Conservation (phyloP, 129 eudicot species). For the Ambrosia artemisiifolia region DNA sequence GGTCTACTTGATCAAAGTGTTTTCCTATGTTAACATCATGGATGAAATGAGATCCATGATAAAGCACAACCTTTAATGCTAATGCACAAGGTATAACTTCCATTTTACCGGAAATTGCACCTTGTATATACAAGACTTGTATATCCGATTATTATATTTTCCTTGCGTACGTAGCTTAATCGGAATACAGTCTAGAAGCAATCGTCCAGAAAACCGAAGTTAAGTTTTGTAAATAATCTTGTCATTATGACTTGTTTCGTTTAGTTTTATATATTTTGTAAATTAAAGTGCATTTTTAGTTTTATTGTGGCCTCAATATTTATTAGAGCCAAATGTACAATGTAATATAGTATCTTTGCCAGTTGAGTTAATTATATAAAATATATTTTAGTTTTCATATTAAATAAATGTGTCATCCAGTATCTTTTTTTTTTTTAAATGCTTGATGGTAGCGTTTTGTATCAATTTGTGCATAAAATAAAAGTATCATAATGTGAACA, state of each 20-base stretch:
- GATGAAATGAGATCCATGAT: not conserved
- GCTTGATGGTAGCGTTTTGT: not conserved
- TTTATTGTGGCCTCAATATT: not conserved
- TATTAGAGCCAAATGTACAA: slow-evolving; percentile 15
- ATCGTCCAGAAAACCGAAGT: not conserved
- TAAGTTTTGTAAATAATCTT: not conserved
- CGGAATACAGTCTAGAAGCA: not conserved
- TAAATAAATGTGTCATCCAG: not conserved
- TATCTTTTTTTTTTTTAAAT: not conserved
- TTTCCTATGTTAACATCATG: not conserved
- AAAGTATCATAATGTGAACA: not conserved
- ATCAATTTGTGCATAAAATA: not conserved
- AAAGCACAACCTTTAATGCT: not conserved
- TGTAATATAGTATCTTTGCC: not conserved
- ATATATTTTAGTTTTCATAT: not conserved
- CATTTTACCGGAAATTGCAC: too few relatives aligned
- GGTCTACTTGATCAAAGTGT: not conserved
- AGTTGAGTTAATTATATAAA: not conserved
- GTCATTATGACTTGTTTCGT: not conserved
- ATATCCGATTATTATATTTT: too few relatives aligned
- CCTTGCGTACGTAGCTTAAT: too few relatives aligned
- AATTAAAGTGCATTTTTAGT: not conserved
- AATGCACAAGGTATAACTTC: not conserved
- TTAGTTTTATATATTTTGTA: slow-evolving; percentile 2
- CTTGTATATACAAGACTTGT: too few relatives aligned